Evolutionary conservation across 495 filamentous ascomycete species (phyloP), one percentile per base, ranked within the genome.

Genomic region (Annulohypoxylon nitens): DNA sequence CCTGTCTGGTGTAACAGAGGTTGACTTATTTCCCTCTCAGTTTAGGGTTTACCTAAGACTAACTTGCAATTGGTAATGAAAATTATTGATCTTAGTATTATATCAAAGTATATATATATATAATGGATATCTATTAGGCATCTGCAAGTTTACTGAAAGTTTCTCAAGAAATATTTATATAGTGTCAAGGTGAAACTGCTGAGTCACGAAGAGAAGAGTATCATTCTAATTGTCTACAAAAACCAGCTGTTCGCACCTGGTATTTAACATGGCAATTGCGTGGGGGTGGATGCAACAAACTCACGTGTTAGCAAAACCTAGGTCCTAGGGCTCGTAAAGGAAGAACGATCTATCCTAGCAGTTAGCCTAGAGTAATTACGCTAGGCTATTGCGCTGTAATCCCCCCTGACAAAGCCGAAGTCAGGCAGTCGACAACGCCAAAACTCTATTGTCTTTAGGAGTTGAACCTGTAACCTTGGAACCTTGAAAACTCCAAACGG

Each of bases 401-500:
- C 48, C 41, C 67, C 67, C 67, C 63, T 71, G 69, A 71, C 63
- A 58, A 71, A 53, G 50, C 61, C 61, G 63, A 39, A 18, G 16
- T 12, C n/a, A 68, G 65, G 55, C 65, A 68, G 57, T 68, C 36
- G 57, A 53, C 53, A 57, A 64, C 12, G 67, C 37, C 59, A 62
- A 69, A 41, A 58, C 54, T 58, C 64, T 54, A 61, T 45, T 47
- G 34, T 45, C 16, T 47, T 69, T 14, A 5, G 23, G 23, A 55
- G 61, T 71, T 47, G 55, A 71, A 55, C 59, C 34, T 36, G 23
- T 25, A 47, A 47, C 43, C 43, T 47, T 47, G 16, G 43, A 47
- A 47, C 43, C 43, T 47, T 47, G 43, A 62, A 62, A 37, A 51
- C 16, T 51, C 48, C 47, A 62, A 66, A 66, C 61, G 20, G 50